phyloP scores from a whole-genome alignment of 306 rosid species.

The Carpinus fangiana region DNA sequence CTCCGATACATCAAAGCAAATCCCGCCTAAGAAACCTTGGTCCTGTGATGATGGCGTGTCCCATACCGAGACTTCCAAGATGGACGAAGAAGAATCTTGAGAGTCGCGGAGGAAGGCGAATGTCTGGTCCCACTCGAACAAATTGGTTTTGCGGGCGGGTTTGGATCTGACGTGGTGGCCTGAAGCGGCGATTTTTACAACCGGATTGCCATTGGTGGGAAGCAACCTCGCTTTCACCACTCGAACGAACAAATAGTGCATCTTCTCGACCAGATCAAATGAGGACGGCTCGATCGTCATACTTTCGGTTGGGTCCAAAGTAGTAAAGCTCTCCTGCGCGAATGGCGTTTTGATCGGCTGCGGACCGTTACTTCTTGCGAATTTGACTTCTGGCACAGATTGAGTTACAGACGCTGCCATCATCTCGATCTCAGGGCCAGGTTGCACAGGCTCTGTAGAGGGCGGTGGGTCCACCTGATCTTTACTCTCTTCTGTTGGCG shows the following conservation, averaged over 20 bases:
- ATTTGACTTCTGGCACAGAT: slow-evolving; percentile 38
- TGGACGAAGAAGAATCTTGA: slow-evolving; percentile 54
- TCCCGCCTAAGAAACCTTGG: slow-evolving; percentile 57
- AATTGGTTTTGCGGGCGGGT: slow-evolving; percentile 53
- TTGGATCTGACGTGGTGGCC: slow-evolving; percentile 46
- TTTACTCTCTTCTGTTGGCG: not conserved
- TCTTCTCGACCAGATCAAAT: slow-evolving; percentile 89
- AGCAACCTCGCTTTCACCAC: slow-evolving; percentile 72
- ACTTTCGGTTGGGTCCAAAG: slow-evolving; percentile 41
- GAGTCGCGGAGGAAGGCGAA: slow-evolving; percentile 76
- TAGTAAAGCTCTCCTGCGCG: slow-evolving; percentile 27
- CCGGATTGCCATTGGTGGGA: slow-evolving; percentile 52
- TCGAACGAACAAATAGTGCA: slow-evolving; percentile 80
- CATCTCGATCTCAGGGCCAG: slow-evolving; percentile 12
- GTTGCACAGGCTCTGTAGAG: slow-evolving; percentile 1
- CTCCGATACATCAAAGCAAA: slow-evolving; percentile 75
- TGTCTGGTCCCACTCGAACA: slow-evolving; percentile 86
- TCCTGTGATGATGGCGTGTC: slow-evolving; percentile 38
- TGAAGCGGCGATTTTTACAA: slow-evolving; percentile 53
- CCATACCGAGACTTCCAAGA: slow-evolving; percentile 71
- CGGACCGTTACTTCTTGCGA: slow-evolving; percentile 44
- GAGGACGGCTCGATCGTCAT: slow-evolving; percentile 52
- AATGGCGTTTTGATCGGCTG: slow-evolving; percentile 44
- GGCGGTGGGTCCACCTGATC: slow-evolving; percentile 27
- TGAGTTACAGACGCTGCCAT: slow-evolving; percentile 32